Base-by-base conservation (phyloP, 331 rosid species). In the Malus hybrid region DNA sequence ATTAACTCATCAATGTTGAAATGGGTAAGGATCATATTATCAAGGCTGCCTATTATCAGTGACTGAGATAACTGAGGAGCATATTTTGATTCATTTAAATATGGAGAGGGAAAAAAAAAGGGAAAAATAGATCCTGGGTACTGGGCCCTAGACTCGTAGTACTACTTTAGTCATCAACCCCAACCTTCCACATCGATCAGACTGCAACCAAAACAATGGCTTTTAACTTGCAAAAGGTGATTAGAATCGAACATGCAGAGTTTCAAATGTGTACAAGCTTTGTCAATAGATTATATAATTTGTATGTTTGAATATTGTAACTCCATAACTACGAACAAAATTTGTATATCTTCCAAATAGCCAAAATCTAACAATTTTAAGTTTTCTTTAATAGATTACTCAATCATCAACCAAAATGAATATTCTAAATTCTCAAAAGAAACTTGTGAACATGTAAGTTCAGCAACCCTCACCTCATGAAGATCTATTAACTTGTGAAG, bases 401-500 rank as follows among this genome's bases (percentile, higher is more conserved):
- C 28, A 14, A 39, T 13, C 66, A 20, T 56, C 66, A 44, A 10
- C 55, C 11, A 57, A 71, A 28, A 62, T 2, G 7, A 29, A 28
- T 28, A 12, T 1, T 20, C 20, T 20, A 50, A 19, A 50, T 64
- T 19, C 65, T 22, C 29, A 55, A 20, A 39, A 68, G 46, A 39
- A 67, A 61, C 32, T 56, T 33, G 66, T 27, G 16, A 69, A 18
- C 11, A 28, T 36, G 67, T 32, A 55, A 60, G 19, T 68, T 68
- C 63, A 60, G 76, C 19, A 77, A 60, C 55, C 76, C 72, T 71
- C 72, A 84, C 90, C 90, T 80, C 85, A 52, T 77, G 86, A 84
- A 87, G 88, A 75, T 84, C 88, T 56, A 87, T 82, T 70, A 87
- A 77, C 82, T 84, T 84, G 52, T 44, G 83, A 75, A 87, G 88